Evolutionary conservation across 257 asterid species (phyloP).

Genomic region (Nicotiana knightiana): DNA sequence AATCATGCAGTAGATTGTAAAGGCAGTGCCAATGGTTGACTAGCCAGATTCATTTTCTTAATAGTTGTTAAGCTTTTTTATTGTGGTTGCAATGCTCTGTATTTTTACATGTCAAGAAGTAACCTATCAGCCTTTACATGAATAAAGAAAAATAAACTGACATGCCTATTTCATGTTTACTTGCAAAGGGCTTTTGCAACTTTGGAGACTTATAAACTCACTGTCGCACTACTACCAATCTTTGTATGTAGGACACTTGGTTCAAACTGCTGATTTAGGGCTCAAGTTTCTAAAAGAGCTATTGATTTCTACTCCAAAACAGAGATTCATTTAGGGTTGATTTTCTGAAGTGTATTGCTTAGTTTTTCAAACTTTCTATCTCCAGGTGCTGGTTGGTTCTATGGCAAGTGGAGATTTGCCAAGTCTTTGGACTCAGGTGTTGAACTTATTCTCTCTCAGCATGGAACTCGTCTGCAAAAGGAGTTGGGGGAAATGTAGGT

Average conservation of each 20-base stretch:
- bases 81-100: not conserved
- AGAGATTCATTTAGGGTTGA: not conserved
- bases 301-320: constrained; percentile 1
- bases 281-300: not conserved
- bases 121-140: not conserved
- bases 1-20: not conserved
- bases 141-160: not conserved
- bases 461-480: constrained; percentile 69
- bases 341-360: not conserved
- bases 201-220: not conserved
- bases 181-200: constrained; percentile 1
- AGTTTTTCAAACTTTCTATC: not conserved
- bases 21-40: not conserved
- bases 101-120: not conserved
- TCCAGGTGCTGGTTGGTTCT: constrained; percentile 41
- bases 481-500: constrained; percentile 63
- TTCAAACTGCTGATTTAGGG: not conserved
- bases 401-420: constrained; percentile 29
- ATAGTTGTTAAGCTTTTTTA: not conserved
- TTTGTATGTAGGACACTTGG: not conserved
- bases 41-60: not conserved
- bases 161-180: not conserved
- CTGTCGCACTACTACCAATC: not conserved
- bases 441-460: constrained; percentile 55
- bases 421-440: constrained; percentile 32